A percentile compares a stretch with the other conserved stretches of the same genome.
Evolutionary conservation across 305 asterid genomes (phyloP).

Genomic region (Fraxinus ornus): DNA sequence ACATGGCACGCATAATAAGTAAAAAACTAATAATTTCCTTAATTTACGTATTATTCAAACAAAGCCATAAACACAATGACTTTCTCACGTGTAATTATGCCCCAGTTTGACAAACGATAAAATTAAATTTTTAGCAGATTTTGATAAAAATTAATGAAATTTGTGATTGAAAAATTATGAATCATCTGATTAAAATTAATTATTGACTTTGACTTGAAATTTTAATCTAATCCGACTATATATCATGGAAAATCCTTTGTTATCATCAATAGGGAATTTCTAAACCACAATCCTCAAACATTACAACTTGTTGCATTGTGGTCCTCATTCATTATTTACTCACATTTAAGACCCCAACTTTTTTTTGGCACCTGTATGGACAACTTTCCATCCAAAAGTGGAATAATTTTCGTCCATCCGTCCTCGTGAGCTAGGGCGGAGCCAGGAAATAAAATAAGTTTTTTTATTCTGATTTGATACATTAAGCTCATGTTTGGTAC

Average conservation of each 20-base stretch:
- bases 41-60: neutral
- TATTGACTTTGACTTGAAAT: too few relatives aligned
- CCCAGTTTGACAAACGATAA: too few relatives aligned
- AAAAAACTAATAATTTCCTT: too few relatives aligned
- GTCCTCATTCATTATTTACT: neutral
- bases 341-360: neutral
- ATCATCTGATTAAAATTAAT: too few relatives aligned
- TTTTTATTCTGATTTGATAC: too few relatives aligned
- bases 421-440: neutral
- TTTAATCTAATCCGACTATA: too few relatives aligned
- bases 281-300: neutral
- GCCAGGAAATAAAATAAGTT: neutral
- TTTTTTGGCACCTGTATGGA: neutral
- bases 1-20: neutral
- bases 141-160: too few relatives aligned
- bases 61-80: neutral
- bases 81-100: neutral
- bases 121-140: too few relatives aligned
- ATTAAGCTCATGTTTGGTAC: too few relatives aligned
- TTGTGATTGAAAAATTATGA: too few relatives aligned
- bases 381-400: neutral
- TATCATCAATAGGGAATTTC: neutral
- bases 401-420: neutral
- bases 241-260: neutral
- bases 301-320: neutral